phyloP scores from a whole-genome alignment of 1,284 basidiomycete species.

The Cutaneotrichosporon daszewskae region DNA sequence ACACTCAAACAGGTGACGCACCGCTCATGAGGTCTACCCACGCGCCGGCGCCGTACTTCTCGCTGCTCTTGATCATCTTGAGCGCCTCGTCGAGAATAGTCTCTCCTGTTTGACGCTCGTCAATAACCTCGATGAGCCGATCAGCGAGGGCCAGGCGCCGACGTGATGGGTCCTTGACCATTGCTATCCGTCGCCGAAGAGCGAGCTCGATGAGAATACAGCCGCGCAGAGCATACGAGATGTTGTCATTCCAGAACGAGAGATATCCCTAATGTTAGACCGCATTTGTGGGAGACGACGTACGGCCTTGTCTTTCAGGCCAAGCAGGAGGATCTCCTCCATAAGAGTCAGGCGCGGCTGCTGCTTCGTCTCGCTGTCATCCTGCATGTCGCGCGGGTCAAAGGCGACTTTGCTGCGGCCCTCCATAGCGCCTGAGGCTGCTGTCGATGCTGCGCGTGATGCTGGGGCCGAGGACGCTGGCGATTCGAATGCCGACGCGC shows the following conservation, averaged over 20 bases:
- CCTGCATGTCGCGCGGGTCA: constrained; percentile 84
- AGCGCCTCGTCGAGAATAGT: constrained; percentile 93
- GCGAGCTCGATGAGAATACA: constrained; percentile 94
- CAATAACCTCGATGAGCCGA: constrained; percentile 81
- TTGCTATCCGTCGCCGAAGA: constrained; percentile 77
- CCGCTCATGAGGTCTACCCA: constrained; percentile 93
- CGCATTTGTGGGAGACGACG: constrained; percentile 20
- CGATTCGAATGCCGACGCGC: too few species aligned
- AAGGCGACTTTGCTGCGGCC: constrained; percentile 82
- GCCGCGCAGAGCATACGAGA: constrained; percentile 88
- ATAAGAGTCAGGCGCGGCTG: constrained; percentile 86
- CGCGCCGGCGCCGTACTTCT: constrained; percentile 78
- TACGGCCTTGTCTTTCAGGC: constrained; percentile 87
- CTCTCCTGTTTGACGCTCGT: constrained; percentile 85
- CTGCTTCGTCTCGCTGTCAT: constrained; percentile 66
- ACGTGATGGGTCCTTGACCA: constrained; percentile 76
- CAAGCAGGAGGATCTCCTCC: constrained; percentile 91
- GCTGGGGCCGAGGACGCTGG: constrained; percentile 8
- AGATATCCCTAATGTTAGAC: constrained; percentile 66
- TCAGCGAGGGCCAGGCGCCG: constrained; percentile 71
- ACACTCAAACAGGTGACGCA: constrained; percentile 46
- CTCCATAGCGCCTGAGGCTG: constrained; percentile 49
- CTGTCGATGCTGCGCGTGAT: constrained; percentile 6
- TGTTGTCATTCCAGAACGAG: constrained; percentile 98
- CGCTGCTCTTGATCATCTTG: constrained; percentile 76